Evolutionary conservation across 2,329 filamentous ascomycete genomes (phyloP), one percentile per base, ranked within the genome.

Genomic region (Emericellopsis cladophorae): DNA sequence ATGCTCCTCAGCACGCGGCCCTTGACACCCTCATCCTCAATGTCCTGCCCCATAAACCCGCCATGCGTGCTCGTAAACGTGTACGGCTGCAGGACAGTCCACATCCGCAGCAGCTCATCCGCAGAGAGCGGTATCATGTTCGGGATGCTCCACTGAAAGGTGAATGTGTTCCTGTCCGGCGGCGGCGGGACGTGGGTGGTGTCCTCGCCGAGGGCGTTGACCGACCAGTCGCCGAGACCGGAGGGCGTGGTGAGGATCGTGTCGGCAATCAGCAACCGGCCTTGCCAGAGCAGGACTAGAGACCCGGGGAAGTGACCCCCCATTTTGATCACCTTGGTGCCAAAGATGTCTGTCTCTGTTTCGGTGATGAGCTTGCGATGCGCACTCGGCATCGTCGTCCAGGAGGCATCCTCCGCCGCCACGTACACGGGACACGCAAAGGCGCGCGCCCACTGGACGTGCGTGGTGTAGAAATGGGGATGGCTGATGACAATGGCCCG

Each of bases 281-380:
- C 58, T 15, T 70, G 67, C 58, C 74, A 84, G 21, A 81, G 68
- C 45, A 84, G 54, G 4, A 87, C 76, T 44, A 82, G 60, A 47
- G 78, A 84, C 0, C 86, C 86, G 0, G 81, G 80, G 51, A 92
- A 92, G 61, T 93, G 85, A 0, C 86, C 86, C 0, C 84, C 84
- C 1, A 81, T 67, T 56, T 86, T 85, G 40, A 90, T 66, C 0
- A 74, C 76, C 26, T 64, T 72, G 4, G 80, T 67, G 0, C 73
- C 76, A 14, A 50, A 47, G 40, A 72, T 51, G 36, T 65, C 55
- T 8, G 69, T 56, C 35, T 66, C 58, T 11, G 55, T 59, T 40
- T 62, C 54, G 0, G 59, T 52, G 37, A 82, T 60, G 46, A 75
- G 66, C 4, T 62, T 62, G 45, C 70, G 65, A 7, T 62, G 48